Percentiles rank a stretch among this genome's conserved stretches.
These are phyloP conservation scores for Orbilia oligospora DNA, from an alignment of 2,329 filamentous ascomycete species.

Conservation along the genomic window DNA sequence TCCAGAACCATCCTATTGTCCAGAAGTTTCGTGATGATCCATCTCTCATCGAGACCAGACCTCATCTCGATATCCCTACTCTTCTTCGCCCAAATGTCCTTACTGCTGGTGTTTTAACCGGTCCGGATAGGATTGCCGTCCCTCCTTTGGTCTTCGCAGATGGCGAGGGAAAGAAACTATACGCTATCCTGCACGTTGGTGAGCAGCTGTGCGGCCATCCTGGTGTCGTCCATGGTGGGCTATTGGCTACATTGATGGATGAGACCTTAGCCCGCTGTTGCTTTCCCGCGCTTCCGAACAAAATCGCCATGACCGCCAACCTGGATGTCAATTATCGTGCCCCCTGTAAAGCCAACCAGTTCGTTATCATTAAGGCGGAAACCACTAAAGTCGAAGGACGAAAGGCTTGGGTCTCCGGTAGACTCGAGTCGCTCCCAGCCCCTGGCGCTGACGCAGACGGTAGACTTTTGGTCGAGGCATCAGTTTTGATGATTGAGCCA, in stretches of 20 bases:
- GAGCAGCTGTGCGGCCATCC: constrained; percentile 87
- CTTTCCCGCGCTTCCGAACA: constrained; percentile 88
- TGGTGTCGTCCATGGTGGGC: constrained; percentile 89
- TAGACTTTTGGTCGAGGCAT: constrained; percentile 81
- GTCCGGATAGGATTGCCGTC: constrained; percentile 81
- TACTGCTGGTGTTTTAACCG: constrained; percentile 83
- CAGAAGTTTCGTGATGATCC: constrained; percentile 77
- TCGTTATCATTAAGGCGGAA: constrained; percentile 82
- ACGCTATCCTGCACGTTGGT: constrained; percentile 83
- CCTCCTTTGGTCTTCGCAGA: constrained; percentile 85
- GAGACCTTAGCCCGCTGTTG: constrained; percentile 90
- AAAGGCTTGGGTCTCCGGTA: constrained; percentile 93
- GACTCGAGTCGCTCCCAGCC: constrained; percentile 81
- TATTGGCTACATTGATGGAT: constrained; percentile 92
- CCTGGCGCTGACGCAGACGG: constrained; percentile 69
- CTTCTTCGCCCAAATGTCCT: constrained; percentile 80
- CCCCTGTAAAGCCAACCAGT: constrained; percentile 81
- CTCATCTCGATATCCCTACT: constrained; percentile 86
- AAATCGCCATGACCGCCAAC: constrained; percentile 87
- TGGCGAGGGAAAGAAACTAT: constrained; percentile 76
- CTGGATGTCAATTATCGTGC: constrained; percentile 85
- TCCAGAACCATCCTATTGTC: constrained; percentile 82
- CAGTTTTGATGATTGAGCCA: constrained; percentile 89
- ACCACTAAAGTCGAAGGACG: constrained; percentile 90
- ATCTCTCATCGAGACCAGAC: constrained; percentile 81